These are phyloP conservation scores for Alternaria tenuissima DNA, from an alignment of 2,329 filamentous ascomycete genomes.

Conservation along the genomic window DNA sequence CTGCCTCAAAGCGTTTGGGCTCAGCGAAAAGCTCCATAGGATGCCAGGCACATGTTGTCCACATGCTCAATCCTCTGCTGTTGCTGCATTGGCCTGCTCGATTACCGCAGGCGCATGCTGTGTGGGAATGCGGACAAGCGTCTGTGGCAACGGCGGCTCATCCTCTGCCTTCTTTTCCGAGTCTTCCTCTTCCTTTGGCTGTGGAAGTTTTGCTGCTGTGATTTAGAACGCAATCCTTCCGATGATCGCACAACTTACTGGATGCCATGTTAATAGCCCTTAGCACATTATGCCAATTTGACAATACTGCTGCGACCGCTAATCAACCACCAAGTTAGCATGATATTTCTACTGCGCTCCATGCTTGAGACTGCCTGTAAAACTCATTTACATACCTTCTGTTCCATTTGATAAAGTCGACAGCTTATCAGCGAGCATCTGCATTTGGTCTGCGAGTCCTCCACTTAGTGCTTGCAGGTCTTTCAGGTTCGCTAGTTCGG, in stretches of 20 bases:
- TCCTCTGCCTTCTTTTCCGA: slow-evolving; percentile 51
- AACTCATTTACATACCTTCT: slow-evolving; percentile 64
- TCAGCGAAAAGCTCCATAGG: slow-evolving; percentile 11
- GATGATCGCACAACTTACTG: slow-evolving; percentile 60
- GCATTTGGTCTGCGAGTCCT: slow-evolving; percentile 82
- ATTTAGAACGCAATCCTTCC: slow-evolving; percentile 18
- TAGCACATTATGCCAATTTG: slow-evolving; percentile 88
- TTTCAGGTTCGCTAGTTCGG: slow-evolving; percentile 79
- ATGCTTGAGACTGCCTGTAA: neutral
- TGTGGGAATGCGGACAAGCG: slow-evolving; percentile 83
- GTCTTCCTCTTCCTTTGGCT: slow-evolving; percentile 60
- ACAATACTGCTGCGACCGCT: slow-evolving; percentile 85
- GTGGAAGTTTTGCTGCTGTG: slow-evolving; percentile 71
- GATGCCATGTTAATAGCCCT: slow-evolving; percentile 87
- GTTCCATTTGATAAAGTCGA: slow-evolving; percentile 81
- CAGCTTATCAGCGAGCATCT: slow-evolving; percentile 79
- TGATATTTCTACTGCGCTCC: neutral
- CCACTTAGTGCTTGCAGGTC: slow-evolving; percentile 81
- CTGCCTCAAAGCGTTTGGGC: slow-evolving; percentile 5
- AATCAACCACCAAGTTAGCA: slow-evolving; percentile 30
- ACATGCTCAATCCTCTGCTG: slow-evolving; percentile 38
- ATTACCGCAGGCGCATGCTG: slow-evolving; percentile 64
- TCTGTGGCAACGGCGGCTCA: slow-evolving; percentile 73
- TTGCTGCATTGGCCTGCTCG: slow-evolving; percentile 44
- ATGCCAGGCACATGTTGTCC: slow-evolving; percentile 12